Evolutionary conservation across 345 rosid genomes (phyloP), one percentile per base, ranked within the genome.

Genomic region (Hibiscus trionum): DNA sequence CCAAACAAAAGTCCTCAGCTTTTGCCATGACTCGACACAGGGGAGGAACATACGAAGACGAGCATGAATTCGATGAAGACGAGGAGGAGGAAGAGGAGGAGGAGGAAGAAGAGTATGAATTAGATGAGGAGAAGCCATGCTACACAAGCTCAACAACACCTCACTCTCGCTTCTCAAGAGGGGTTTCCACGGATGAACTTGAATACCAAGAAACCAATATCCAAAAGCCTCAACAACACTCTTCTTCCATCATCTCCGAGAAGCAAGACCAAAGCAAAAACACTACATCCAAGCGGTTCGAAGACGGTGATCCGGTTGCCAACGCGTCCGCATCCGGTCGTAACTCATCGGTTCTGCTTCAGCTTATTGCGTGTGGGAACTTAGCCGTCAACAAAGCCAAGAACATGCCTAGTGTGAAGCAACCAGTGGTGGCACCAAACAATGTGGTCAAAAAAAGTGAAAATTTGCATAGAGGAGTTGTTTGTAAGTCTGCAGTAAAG

Each of bases 61-160:
- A 57, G 16, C 76, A 78, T 63, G 80, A 73, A 7, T 66, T 37
- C 47, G 65, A 73, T 11, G 76, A 62, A 11, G 88, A 86, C 3
- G 87, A 86, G 15, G 86, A 76, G 4, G 37, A 29, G 31, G 31
- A 35, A 1, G 89, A 81, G 16, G 90, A 86, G 68, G 97, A 86
- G 39, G 89, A 81, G 16, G 90, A 86, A 70, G 97, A 86, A 75
- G 87, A 83, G 53, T 84, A 75, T 1, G 86, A 84, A 60, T 3
- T 73, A 33, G 87, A 85, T n/a, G 97, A 93, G 60, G 93, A 86
- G 81, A 90, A 93, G 77, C 85, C 89, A 21, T 88, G 88, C 80
- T 87, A 83, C 75, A 87, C 97, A 11, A 85, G 90, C 75, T 91
- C 98, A 59, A 89, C 97, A 14, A 89, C 98, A 0, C 91, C 98